phyloP scores from a whole-genome alignment of 495 filamentous ascomycete species.

The Talaromyces trachyspermus region DNA sequence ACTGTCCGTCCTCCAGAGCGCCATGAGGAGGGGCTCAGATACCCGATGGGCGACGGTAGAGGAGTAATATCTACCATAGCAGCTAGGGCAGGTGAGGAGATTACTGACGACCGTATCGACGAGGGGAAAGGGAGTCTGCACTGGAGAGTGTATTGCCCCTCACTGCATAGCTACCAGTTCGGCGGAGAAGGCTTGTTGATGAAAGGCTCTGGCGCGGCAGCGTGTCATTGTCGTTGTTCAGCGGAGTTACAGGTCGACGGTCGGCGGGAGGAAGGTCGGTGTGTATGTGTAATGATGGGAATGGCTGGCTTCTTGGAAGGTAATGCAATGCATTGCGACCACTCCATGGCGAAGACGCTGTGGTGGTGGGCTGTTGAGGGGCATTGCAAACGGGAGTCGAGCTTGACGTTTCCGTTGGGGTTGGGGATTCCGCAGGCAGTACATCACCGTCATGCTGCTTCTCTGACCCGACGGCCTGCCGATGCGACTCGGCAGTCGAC shows the following conservation, averaged over 20 bases:
- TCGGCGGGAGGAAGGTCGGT: constrained; percentile 25
- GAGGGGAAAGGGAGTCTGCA: constrained; percentile 53
- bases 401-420: constrained; percentile 1
- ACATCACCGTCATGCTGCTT: constrained; percentile 4
- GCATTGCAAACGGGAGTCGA: constrained; percentile 8
- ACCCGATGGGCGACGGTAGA: constrained; percentile 76
- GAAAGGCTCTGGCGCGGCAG: constrained; percentile 32
- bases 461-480: constrained; percentile 20
- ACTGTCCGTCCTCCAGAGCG: constrained; percentile 30
- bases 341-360: constrained; percentile 2
- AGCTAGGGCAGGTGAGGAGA: constrained; percentile 66
- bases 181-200: constrained; percentile 36
- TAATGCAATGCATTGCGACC: constrained; percentile 10
- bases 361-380: neutral
- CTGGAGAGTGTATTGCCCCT: constrained; percentile 33
- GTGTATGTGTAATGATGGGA: constrained; percentile 35
- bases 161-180: constrained; percentile 44
- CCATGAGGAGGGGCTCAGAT: constrained; percentile 61
- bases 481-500: constrained; percentile 18
- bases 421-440: constrained; percentile 1
- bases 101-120: constrained; percentile 47
- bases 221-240: constrained; percentile 27
- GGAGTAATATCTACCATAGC: constrained; percentile 89
- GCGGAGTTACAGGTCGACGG: constrained; percentile 20
- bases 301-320: constrained; percentile 11